Evolutionary conservation across 805 yeast species (phyloP).

Genomic region (Candida caryicola): DNA sequence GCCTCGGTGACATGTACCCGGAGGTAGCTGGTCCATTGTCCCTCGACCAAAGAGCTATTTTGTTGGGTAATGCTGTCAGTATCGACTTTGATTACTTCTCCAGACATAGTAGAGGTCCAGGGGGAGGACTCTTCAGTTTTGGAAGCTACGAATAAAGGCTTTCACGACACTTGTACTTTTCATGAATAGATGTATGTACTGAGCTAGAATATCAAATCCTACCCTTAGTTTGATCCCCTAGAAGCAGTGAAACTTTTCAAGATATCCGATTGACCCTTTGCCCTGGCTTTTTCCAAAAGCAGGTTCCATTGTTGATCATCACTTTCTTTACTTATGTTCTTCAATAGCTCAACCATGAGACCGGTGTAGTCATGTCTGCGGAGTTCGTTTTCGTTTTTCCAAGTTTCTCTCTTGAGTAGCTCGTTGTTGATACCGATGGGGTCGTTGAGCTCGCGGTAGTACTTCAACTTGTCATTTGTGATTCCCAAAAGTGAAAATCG

Average conservation of each 20-base stretch:
- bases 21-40: slow-evolving; percentile 53
- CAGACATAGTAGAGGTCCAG: slow-evolving; percentile 69
- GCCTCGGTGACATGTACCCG: slow-evolving; percentile 52
- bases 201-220: not conserved
- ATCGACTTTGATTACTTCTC: slow-evolving; percentile 96
- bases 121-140: slow-evolving; percentile 42
- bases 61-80: slow-evolving; percentile 85
- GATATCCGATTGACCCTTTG: slow-evolving; percentile 11
- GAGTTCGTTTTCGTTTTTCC: slow-evolving; percentile 54
- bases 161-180: no score
- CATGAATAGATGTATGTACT: not conserved
- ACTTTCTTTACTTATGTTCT: slow-evolving; percentile 33
- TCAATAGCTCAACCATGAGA: slow-evolving; percentile 45
- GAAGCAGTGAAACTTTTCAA: not conserved
- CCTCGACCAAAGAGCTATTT: slow-evolving; percentile 78
- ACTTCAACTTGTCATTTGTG: slow-evolving; percentile 47
- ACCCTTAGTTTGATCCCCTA: not conserved
- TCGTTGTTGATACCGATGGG: slow-evolving; percentile 37
- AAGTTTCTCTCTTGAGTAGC: slow-evolving; percentile 44
- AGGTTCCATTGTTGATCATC: slow-evolving; percentile 41
- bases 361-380: slow-evolving; percentile 55
- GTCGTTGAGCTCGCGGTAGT: slow-evolving; percentile 39
- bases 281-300: slow-evolving; percentile 24
- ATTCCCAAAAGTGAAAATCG: slow-evolving; percentile 57
- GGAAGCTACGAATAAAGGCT: slow-evolving; percentile 26